phyloP scores from a whole-genome alignment of 2,329 filamentous ascomycete species.

The Diaporthe ilicicola region DNA sequence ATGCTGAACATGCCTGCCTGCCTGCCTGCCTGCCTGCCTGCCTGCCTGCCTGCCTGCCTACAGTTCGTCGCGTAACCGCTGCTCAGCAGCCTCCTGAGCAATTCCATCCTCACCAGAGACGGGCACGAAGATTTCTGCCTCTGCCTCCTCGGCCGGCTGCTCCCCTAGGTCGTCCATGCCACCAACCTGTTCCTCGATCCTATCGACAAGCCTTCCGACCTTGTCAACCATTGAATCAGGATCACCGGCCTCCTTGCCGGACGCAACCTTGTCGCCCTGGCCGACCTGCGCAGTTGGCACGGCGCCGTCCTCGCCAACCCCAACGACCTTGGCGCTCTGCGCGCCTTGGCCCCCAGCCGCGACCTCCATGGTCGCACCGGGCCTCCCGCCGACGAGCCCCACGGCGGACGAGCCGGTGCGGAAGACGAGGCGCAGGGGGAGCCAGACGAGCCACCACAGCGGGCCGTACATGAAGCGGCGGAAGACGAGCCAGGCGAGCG shows the following conservation, averaged over 20 bases:
- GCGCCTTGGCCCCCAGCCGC: slow-evolving; percentile 35
- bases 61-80: slow-evolving; percentile 50
- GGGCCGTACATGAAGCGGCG: slow-evolving; percentile 88
- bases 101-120: slow-evolving; percentile 38
- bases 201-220: slow-evolving; percentile 63
- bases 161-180: slow-evolving; percentile 2
- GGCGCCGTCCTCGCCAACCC: slow-evolving; percentile 47
- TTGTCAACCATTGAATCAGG: slow-evolving; percentile 57
- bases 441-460: slow-evolving; percentile 86
- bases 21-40: too few species aligned
- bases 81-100: slow-evolving; percentile 43
- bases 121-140: slow-evolving; percentile 14
- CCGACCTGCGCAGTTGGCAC: slow-evolving; percentile 61
- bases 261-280: slow-evolving; percentile 40
- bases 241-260: slow-evolving; percentile 37
- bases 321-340: slow-evolving; percentile 39
- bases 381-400: slow-evolving; percentile 54
- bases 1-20: neutral
- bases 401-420: slow-evolving; percentile 62
- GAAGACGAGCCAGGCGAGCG: slow-evolving; percentile 86
- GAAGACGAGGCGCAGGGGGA: slow-evolving; percentile 77
- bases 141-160: slow-evolving; percentile 23
- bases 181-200: slow-evolving; percentile 32
- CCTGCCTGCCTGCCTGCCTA: slow-evolving; percentile 35
- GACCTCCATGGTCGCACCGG: slow-evolving; percentile 39